Percentiles rank a stretch among this genome's conserved stretches.
Conservation (phyloP, 1,284 basidiomycete genomes). For the Malassezia brasiliensis region DNA sequence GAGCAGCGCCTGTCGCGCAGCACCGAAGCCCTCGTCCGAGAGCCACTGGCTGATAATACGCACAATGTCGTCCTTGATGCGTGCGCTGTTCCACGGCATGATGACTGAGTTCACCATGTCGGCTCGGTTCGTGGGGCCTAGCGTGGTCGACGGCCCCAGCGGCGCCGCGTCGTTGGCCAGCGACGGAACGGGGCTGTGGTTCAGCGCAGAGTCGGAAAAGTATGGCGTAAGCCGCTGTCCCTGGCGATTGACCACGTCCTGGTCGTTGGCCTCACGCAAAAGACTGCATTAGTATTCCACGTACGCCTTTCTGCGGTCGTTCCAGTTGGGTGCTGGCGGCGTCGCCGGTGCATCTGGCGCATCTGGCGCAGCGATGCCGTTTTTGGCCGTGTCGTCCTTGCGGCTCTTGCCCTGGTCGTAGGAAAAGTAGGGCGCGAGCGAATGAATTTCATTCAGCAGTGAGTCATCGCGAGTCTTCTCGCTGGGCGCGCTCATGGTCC, state of each 20-base stretch:
- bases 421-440: constrained; percentile 16
- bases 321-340: neutral
- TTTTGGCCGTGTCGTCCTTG: neutral
- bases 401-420: constrained; percentile 5
- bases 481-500: neutral
- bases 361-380: neutral
- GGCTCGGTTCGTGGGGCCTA: neutral
- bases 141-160: neutral
- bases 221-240: constrained; percentile 23
- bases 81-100: constrained; percentile 30
- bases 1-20: constrained; percentile 48
- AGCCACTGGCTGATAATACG: constrained; percentile 51
- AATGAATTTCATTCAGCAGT: constrained; percentile 14
- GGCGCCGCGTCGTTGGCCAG: constrained; percentile 12
- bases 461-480: constrained; percentile 6
- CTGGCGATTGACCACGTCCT: constrained; percentile 34
- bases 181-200: neutral
- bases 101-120: constrained; percentile 24
- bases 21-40: constrained; percentile 47
- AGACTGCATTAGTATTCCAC: constrained; percentile 2
- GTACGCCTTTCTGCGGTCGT: constrained; percentile 8
- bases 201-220: constrained; percentile 17
- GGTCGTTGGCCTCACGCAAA: constrained; percentile 23
- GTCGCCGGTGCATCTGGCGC: neutral
- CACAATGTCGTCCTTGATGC: constrained; percentile 36